Percentiles rank a stretch among this genome's conserved stretches.
Conservation (phyloP, 495 filamentous ascomycete species). For the Neurospora sp. region DNA sequence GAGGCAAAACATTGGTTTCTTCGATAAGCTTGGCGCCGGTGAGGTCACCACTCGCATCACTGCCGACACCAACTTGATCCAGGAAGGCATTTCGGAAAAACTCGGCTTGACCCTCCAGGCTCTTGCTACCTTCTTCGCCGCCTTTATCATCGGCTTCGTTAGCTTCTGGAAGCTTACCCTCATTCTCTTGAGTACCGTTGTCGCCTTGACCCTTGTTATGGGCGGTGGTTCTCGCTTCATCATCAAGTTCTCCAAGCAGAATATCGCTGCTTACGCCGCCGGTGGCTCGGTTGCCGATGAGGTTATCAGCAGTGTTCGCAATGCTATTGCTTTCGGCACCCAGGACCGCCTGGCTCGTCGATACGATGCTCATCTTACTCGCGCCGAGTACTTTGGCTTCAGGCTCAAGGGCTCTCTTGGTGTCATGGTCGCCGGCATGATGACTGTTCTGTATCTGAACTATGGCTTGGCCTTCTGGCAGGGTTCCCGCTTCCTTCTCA, state of each 20-base stretch:
- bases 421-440: slow-evolving; percentile 72
- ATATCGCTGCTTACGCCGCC: slow-evolving; percentile 65
- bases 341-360: slow-evolving; percentile 78
- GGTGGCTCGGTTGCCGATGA: slow-evolving; percentile 90
- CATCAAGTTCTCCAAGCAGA: slow-evolving; percentile 65
- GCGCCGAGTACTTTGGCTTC: slow-evolving; percentile 67
- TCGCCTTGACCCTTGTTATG: slow-evolving; percentile 67
- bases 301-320: slow-evolving; percentile 86
- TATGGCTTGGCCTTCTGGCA: slow-evolving; percentile 95
- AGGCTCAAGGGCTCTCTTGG: slow-evolving; percentile 61
- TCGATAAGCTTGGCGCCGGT: slow-evolving; percentile 83
- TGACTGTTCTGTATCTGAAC: slow-evolving; percentile 74
- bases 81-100: slow-evolving; percentile 84
- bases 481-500: slow-evolving; percentile 69
- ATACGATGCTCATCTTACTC: slow-evolving; percentile 64
- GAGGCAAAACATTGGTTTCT: slow-evolving; percentile 86
- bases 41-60: slow-evolving; percentile 92
- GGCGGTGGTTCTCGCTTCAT: slow-evolving; percentile 62
- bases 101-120: slow-evolving; percentile 65
- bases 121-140: slow-evolving; percentile 68
- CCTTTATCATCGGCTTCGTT: slow-evolving; percentile 81
- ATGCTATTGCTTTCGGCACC: slow-evolving; percentile 86
- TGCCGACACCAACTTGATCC: slow-evolving; percentile 78
- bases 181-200: slow-evolving; percentile 67
- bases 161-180: slow-evolving; percentile 78